Evolutionary conservation across 371 early-diverging fungal genomes (phyloP).

Genomic region (Mucor plumbeus): DNA sequence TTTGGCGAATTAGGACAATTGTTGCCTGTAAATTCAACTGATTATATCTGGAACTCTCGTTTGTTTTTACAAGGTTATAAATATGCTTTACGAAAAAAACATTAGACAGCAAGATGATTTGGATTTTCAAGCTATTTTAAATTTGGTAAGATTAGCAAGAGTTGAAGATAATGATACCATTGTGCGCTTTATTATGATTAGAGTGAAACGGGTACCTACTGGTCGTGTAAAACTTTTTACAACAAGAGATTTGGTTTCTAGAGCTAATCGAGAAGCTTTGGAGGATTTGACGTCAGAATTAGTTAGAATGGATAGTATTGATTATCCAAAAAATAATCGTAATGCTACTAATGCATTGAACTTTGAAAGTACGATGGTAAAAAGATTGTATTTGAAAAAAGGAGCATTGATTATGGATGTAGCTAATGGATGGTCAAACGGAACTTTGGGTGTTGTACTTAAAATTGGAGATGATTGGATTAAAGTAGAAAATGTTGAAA

Average conservation of each 20-base stretch:
- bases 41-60: background rate
- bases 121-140: too few species aligned
- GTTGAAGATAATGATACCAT: too few species aligned
- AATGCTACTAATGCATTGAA: slow-evolving; percentile 1
- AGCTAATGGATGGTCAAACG: slow-evolving; percentile 6
- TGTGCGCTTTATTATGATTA: too few species aligned
- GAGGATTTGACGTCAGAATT: background rate
- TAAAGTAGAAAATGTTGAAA: too few species aligned
- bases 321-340: background rate
- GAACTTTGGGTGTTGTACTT: background rate
- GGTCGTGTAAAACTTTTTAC: background rate
- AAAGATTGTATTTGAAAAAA: background rate
- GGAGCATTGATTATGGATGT: slow-evolving; percentile 7
- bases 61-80: too few species aligned
- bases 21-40: background rate
- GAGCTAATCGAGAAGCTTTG: slow-evolving; percentile 4
- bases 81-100: too few species aligned
- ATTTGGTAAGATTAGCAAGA: too few species aligned
- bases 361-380: background rate
- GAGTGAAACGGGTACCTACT: too few species aligned
- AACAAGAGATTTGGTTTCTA: background rate
- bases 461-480: slow-evolving; percentile 14
- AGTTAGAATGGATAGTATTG: background rate
- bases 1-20: background rate
- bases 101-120: too few species aligned